Evolutionary conservation across 2,329 filamentous ascomycete species (phyloP).

Genomic region (Gaeumannomyces tritici): DNA sequence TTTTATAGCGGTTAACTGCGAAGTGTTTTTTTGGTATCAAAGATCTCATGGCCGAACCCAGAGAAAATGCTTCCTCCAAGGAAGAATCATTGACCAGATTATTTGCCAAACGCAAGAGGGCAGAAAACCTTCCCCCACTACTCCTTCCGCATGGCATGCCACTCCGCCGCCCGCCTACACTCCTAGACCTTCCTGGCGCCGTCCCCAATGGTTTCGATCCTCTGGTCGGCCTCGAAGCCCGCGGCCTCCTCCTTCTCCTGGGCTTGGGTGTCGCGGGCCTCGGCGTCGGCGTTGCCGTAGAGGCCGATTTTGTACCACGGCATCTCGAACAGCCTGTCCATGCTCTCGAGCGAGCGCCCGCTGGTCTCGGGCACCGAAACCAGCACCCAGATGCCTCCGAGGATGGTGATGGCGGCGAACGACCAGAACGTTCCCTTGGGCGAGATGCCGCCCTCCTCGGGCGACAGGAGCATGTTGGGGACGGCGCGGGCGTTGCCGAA

Average conservation of each 20-base stretch:
- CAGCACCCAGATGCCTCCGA: slow-evolving; percentile 63
- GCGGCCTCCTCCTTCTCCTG: slow-evolving; percentile 27
- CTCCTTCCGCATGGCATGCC: too few species aligned
- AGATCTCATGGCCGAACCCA: too few species aligned
- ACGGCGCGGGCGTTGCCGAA: slow-evolving; percentile 70
- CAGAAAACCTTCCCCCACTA: too few species aligned
- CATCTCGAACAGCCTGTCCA: slow-evolving; percentile 62
- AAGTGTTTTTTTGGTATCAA: too few species aligned
- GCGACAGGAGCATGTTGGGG: slow-evolving; percentile 59
- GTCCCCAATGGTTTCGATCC: neutral
- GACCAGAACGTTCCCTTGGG: slow-evolving; percentile 68
- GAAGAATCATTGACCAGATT: too few species aligned
- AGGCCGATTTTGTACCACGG: slow-evolving; percentile 68
- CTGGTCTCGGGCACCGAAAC: slow-evolving; percentile 65
- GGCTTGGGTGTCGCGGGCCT: slow-evolving; percentile 30
- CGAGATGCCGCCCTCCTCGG: slow-evolving; percentile 34
- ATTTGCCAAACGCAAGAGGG: too few species aligned
- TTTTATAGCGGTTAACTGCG: too few species aligned
- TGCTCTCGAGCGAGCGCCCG: slow-evolving; percentile 55
- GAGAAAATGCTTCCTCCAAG: too few species aligned
- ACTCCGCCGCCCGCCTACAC: too few species aligned
- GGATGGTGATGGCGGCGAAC: slow-evolving; percentile 57
- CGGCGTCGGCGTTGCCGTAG: slow-evolving; percentile 41
- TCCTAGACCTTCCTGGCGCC: neutral
- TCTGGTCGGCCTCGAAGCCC: neutral